These are phyloP conservation scores for Fraxinus americana DNA, from an alignment of 257 asterid species.

Conservation along the genomic window DNA sequence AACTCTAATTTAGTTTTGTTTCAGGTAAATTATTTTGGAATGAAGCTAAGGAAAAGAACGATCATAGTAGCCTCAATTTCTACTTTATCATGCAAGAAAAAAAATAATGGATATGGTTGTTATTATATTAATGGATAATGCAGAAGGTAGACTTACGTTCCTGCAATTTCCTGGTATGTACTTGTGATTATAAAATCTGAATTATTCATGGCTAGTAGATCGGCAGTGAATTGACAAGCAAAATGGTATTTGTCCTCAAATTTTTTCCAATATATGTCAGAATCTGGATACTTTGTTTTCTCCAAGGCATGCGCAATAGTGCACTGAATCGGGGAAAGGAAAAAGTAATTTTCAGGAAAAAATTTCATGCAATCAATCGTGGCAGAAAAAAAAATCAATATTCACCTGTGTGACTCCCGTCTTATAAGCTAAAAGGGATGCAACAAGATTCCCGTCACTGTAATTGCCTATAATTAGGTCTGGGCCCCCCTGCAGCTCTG, in stretches of 20 bases:
- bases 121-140: not conserved
- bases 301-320: constrained; percentile 99
- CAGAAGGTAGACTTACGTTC: constrained; percentile 65
- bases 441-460: constrained; percentile 98
- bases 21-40: not conserved
- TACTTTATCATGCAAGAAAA: not conserved
- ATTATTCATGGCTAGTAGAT: constrained; percentile 88
- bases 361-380: constrained; percentile 8
- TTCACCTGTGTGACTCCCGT: constrained; percentile 93
- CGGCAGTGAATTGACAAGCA: constrained; percentile 97
- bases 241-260: constrained; percentile 96
- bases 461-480: constrained; percentile 91
- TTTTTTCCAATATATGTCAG: constrained; percentile 89
- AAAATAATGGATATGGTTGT: constrained; percentile 5
- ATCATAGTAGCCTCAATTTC: not conserved
- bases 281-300: constrained; percentile 98
- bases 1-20: not conserved
- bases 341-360: constrained; percentile 11
- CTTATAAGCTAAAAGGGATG: constrained; percentile 81
- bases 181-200: constrained; percentile 97
- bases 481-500: constrained; percentile 91
- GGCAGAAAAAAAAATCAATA: not conserved
- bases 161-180: constrained; percentile 98
- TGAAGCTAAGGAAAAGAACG: not conserved
- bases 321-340: constrained; percentile 50